These are phyloP conservation scores for Citropsis articulata DNA, from an alignment of 345 rosid species.

Conservation along the genomic window DNA sequence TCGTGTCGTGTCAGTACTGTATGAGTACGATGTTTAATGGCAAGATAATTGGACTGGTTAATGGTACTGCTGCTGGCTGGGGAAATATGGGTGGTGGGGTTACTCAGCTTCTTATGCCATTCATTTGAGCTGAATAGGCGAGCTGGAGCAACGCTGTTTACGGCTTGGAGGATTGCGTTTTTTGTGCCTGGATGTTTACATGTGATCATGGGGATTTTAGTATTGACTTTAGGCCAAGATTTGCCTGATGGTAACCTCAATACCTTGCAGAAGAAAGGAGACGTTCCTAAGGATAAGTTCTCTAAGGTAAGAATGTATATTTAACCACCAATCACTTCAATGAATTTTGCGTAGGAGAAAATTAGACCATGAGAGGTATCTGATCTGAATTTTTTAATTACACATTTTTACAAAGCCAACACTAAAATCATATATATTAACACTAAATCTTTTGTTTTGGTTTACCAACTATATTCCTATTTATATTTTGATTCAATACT, in stretches of 20 bases:
- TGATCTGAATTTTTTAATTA: too few species aligned
- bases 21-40: slow-evolving; percentile 96
- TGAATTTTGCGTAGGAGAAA: too few species aligned
- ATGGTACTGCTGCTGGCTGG: slow-evolving; percentile 94
- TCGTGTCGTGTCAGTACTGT: slow-evolving; percentile 93
- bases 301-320: slow-evolving; percentile 26
- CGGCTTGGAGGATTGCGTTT: slow-evolving; percentile 92
- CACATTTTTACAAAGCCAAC: too few species aligned
- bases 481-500: too few species aligned
- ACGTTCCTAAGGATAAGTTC: slow-evolving; percentile 35
- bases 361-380: too few species aligned
- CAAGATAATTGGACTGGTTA: slow-evolving; percentile 77
- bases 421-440: too few species aligned
- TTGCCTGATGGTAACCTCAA: slow-evolving; percentile 46
- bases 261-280: slow-evolving; percentile 53
- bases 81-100: slow-evolving; percentile 96
- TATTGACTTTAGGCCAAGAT: slow-evolving; percentile 47
- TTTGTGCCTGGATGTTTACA: slow-evolving; percentile 66
- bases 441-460: too few species aligned
- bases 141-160: slow-evolving; percentile 61
- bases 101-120: slow-evolving; percentile 82
- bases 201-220: slow-evolving; percentile 43
- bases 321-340: neutral
- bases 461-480: too few species aligned
- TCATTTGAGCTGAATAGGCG: slow-evolving; percentile 61